Evolutionary conservation across 495 filamentous ascomycete species (phyloP).

Genomic region (Hyphodiscus hymeniophilus): DNA sequence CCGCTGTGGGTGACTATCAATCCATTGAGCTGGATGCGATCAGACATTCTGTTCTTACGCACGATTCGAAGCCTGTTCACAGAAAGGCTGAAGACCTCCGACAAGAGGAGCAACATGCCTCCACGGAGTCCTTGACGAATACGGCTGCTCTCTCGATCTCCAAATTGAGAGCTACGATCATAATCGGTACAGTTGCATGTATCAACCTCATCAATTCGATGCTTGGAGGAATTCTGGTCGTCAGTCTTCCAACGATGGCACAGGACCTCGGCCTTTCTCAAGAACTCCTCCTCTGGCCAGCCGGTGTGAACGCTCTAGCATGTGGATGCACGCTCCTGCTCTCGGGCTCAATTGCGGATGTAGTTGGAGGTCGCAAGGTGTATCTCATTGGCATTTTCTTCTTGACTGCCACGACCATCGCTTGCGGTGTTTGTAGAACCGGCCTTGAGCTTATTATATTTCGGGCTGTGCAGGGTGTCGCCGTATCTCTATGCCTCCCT

Average conservation of each 20-base stretch:
- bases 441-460: slow-evolving; percentile 43
- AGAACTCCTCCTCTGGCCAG: slow-evolving; percentile 39
- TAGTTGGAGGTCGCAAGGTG: slow-evolving; percentile 37
- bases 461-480: slow-evolving; percentile 41
- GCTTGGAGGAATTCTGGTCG: slow-evolving; percentile 20
- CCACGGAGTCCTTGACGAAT: neutral
- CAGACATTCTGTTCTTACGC: neutral
- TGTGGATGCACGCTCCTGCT: slow-evolving; percentile 37
- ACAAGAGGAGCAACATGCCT: neutral
- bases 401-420: slow-evolving; percentile 34
- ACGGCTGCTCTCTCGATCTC: neutral
- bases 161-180: slow-evolving; percentile 8
- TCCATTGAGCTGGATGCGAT: slow-evolving; percentile 2
- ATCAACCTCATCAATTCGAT: slow-evolving; percentile 12
- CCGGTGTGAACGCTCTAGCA: slow-evolving; percentile 35
- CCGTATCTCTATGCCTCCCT: slow-evolving; percentile 42
- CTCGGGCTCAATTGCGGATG: slow-evolving; percentile 43
- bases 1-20: neutral
- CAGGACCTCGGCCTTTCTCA: slow-evolving; percentile 31
- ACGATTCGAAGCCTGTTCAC: neutral
- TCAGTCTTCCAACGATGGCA: slow-evolving; percentile 42
- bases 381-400: slow-evolving; percentile 37
- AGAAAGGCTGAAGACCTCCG: neutral
- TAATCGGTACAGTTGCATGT: slow-evolving; percentile 7
- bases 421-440: slow-evolving; percentile 33